phyloP scores from a whole-genome alignment of 164 flowering plant genomes.

The Magnolia officinalis region DNA sequence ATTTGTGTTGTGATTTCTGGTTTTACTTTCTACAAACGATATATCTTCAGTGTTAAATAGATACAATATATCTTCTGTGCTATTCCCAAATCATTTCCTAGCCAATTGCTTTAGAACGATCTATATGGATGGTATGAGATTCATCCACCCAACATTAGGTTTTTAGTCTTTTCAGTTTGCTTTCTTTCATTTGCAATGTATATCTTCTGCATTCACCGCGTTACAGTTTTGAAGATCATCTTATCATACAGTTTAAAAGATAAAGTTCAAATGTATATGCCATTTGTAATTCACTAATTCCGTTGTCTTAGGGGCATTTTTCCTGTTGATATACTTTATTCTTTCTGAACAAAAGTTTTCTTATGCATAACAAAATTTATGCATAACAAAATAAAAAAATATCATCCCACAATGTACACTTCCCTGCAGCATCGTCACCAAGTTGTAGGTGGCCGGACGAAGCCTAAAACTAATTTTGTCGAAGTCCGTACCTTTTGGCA shows the following conservation, averaged over 20 bases:
- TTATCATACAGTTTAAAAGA: not conserved
- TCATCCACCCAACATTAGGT: not conserved
- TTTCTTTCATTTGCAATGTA: not conserved
- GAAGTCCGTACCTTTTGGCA: slow-evolving; percentile 97
- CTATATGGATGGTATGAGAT: not conserved
- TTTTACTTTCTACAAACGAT: not conserved
- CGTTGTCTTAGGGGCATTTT: not conserved
- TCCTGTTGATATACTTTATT: too few relatives aligned
- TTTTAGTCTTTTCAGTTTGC: not conserved
- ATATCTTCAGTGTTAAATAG: too few relatives aligned
- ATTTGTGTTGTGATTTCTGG: not conserved
- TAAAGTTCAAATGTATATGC: too few relatives aligned
- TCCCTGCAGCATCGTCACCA: slow-evolving; percentile 36
- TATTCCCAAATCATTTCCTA: not conserved
- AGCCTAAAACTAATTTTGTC: slow-evolving; percentile 93
- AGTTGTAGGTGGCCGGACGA: slow-evolving; percentile 54
- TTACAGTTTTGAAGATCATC: too few relatives aligned
- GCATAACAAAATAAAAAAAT: not conserved
- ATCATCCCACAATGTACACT: not conserved
- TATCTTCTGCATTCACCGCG: not conserved
- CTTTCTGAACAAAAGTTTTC: not conserved
- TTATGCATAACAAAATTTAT: not conserved
- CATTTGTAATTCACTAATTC: not conserved
- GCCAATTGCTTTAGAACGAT: not conserved
- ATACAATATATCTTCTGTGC: not conserved